These are phyloP conservation scores for Apodospora peruviana DNA, from an alignment of 495 filamentous ascomycete genomes.

Conservation along the genomic window DNA sequence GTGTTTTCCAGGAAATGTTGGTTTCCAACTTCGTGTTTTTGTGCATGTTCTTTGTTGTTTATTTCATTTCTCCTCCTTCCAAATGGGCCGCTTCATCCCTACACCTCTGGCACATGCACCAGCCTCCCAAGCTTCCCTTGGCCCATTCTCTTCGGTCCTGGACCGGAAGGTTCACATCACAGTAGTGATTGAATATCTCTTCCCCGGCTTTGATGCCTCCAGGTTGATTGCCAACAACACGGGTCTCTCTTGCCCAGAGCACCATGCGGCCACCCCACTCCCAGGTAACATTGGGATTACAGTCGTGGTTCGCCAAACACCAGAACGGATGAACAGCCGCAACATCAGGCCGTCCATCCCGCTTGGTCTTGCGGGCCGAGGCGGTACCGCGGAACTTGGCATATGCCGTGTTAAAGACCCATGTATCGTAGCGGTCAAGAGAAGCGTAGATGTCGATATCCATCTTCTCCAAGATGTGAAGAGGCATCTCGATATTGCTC, in stretches of 20 bases:
- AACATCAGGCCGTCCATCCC: constrained; percentile 72
- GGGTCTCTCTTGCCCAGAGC: constrained; percentile 47
- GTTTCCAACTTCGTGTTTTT: too few species aligned
- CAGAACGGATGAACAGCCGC: constrained; percentile 58
- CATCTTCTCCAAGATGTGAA: constrained; percentile 87
- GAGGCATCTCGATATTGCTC: constrained; percentile 73
- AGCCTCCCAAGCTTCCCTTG: constrained; percentile 73
- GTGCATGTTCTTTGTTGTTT: too few species aligned
- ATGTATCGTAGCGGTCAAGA: constrained; percentile 66
- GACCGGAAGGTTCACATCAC: constrained; percentile 75
- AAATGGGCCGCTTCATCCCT: constrained; percentile 46
- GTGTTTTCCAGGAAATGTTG: too few species aligned
- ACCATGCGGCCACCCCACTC: constrained; percentile 85
- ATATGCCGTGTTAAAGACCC: constrained; percentile 90
- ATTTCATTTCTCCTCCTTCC: too few species aligned
- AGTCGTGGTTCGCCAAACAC: constrained; percentile 81
- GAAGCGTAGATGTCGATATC: constrained; percentile 75
- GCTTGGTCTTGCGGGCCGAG: constrained; percentile 67
- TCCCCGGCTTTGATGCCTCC: constrained; percentile 67
- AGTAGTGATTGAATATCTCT: constrained; percentile 91
- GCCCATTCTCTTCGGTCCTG: constrained; percentile 85
- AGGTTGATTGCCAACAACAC: constrained; percentile 28
- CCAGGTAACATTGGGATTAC: constrained; percentile 90
- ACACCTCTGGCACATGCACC: constrained; percentile 79
- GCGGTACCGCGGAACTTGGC: constrained; percentile 91